These are phyloP conservation scores for Astrothelium subdiscretum DNA, from an alignment of 495 filamentous ascomycete genomes.

Conservation along the genomic window DNA sequence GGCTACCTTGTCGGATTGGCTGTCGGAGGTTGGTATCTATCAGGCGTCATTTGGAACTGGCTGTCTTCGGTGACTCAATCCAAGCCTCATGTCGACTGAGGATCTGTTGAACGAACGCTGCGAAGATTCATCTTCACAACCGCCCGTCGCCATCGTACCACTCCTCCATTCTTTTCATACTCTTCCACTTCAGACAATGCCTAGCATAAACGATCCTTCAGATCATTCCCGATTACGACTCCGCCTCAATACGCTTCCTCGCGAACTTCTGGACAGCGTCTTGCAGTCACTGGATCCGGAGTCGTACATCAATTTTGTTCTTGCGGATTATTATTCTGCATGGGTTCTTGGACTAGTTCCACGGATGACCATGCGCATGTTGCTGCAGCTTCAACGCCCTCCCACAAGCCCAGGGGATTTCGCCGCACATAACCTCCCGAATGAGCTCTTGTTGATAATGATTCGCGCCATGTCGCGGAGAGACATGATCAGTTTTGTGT, in stretches of 20 bases:
- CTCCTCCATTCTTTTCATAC: too few relatives aligned
- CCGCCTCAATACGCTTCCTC: slow-evolving; percentile 27
- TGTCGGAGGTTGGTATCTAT: slow-evolving; percentile 26
- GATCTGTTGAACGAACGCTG: too few relatives aligned
- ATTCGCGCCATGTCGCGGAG: slow-evolving; percentile 9
- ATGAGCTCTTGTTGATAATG: slow-evolving; percentile 18
- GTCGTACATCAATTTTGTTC: slow-evolving; percentile 29
- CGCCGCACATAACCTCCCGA: slow-evolving; percentile 8
- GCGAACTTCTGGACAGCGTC: slow-evolving; percentile 33
- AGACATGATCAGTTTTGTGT: slow-evolving; percentile 19
- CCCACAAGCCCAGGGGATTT: slow-evolving; percentile 9
- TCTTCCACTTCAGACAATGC: neutral
- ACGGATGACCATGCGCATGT: slow-evolving; percentile 7
- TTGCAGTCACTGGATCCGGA: slow-evolving; percentile 25
- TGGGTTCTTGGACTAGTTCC: slow-evolving; percentile 17
- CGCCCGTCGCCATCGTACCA: too few relatives aligned
- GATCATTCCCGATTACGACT: too few relatives aligned
- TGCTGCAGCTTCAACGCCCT: slow-evolving; percentile 10
- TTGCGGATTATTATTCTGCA: slow-evolving; percentile 31
- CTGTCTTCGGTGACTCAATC: slow-evolving; percentile 12
- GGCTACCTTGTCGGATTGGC: slow-evolving; percentile 27
- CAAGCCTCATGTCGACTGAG: slow-evolving; percentile 25
- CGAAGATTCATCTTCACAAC: too few relatives aligned
- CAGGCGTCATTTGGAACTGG: slow-evolving; percentile 22
- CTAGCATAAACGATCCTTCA: slow-evolving; percentile 19